phyloP scores from a whole-genome alignment of 2,329 filamentous ascomycete genomes.

The Penicillium occitanis region DNA sequence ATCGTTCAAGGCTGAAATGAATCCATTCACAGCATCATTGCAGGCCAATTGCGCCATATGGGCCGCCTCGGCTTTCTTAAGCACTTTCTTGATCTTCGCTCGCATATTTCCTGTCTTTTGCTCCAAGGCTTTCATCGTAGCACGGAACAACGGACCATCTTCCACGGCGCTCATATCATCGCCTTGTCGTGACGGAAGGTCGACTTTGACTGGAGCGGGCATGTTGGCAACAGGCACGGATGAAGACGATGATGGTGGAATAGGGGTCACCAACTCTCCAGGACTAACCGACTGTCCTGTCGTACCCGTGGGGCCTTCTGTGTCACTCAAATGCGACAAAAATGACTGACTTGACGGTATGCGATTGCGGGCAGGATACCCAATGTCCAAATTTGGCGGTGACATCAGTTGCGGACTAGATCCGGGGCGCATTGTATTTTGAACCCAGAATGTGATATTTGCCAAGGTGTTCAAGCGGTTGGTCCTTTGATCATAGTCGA shows the following conservation, averaged over 20 bases:
- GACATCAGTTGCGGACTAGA: slow-evolving; percentile 59
- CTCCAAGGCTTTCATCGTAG: slow-evolving; percentile 93
- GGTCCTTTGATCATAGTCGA: slow-evolving; percentile 93
- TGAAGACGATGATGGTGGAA: slow-evolving; percentile 26
- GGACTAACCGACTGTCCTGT: slow-evolving; percentile 31
- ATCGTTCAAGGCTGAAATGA: slow-evolving; percentile 83
- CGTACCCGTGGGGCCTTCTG: slow-evolving; percentile 53
- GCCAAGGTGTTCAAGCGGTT: slow-evolving; percentile 85
- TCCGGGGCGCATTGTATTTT: slow-evolving; percentile 57
- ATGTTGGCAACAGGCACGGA: slow-evolving; percentile 25
- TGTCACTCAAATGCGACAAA: slow-evolving; percentile 75
- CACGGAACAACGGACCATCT: slow-evolving; percentile 91
- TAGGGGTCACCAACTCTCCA: slow-evolving; percentile 33
- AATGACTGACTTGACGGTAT: slow-evolving; percentile 85
- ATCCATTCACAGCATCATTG: slow-evolving; percentile 79
- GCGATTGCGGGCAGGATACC: slow-evolving; percentile 68
- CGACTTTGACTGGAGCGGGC: slow-evolving; percentile 67
- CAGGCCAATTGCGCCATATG: slow-evolving; percentile 75
- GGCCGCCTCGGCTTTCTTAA: slow-evolving; percentile 90
- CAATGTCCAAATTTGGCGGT: slow-evolving; percentile 70
- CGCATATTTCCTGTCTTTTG: slow-evolving; percentile 96
- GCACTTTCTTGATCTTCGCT: slow-evolving; percentile 88
- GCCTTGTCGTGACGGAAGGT: slow-evolving; percentile 79
- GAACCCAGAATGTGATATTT: slow-evolving; percentile 93
- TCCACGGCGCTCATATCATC: slow-evolving; percentile 84